Evolutionary conservation across 768 basidiomycete species (phyloP).

Genomic region (Holtermanniella nyarrowii): DNA sequence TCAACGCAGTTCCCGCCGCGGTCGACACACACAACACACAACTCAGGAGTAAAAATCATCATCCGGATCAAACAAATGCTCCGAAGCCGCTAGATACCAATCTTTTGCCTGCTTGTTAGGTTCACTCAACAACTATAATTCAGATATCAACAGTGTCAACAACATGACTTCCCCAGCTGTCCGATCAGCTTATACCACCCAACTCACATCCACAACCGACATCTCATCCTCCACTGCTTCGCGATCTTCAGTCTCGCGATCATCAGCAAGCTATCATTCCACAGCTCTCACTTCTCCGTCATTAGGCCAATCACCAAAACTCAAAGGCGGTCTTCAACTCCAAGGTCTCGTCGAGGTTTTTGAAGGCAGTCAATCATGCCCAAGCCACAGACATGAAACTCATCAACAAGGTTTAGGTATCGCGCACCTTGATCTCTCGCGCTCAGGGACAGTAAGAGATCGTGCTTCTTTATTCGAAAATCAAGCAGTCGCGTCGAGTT

Average conservation of each 20-base stretch:
- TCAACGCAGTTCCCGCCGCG: too few relatives aligned
- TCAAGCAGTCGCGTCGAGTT: conserved; percentile 11
- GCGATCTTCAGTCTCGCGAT: conserved; percentile 16
- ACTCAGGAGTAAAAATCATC: too few relatives aligned
- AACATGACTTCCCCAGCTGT: too few relatives aligned
- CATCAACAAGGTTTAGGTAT: conserved; percentile 5
- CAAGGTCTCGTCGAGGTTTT: conserved; percentile 17
- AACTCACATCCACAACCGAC: conserved; percentile 19
- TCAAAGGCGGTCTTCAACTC: conserved; percentile 3
- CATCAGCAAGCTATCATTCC: conserved; percentile 8
- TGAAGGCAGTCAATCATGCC: neutral
- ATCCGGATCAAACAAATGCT: too few relatives aligned
- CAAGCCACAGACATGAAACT: conserved; percentile 5
- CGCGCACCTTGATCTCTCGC: conserved; percentile 7
- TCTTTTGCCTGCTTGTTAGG: too few relatives aligned
- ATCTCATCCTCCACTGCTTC: conserved; percentile 15
- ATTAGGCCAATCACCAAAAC: conserved; percentile 8
- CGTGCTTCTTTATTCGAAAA: conserved; percentile 21
- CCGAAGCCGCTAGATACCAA: too few relatives aligned
- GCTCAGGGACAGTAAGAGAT: conserved; percentile 24
- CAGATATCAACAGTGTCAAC: too few relatives aligned
- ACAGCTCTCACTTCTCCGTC: conserved; percentile 28
- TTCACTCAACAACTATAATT: too few relatives aligned
- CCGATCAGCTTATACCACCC: conserved; percentile 13
- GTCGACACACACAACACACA: too few relatives aligned